Base-by-base conservation (phyloP, 768 basidiomycete species). In the Tubosaeta brunneosetosa region DNA sequence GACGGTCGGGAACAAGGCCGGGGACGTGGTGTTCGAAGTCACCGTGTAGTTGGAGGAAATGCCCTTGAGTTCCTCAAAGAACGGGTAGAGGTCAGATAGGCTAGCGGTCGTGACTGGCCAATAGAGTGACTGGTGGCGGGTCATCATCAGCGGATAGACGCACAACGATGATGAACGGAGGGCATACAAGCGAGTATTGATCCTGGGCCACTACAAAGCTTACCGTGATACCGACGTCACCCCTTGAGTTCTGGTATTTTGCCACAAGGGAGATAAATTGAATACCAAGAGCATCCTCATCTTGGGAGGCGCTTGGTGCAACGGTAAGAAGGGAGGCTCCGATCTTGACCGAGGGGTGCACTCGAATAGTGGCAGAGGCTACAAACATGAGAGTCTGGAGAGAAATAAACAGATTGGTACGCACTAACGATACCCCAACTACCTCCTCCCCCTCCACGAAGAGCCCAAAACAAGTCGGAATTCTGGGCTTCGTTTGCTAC, bases 381-480 rank as follows among this genome's bases (percentile, higher is more conserved):
- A 41, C 22, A n/a, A 43, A 14, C 7, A 22, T 56, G 22, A 49
- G 19, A 8, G 19, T 4, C n/a, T 17, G 16, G 8, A 2, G 14
- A 12, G 8, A 10, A 6, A 26, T 0, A 27, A 22, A n/a, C 11
- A 13, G 6, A 32, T 17, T 14, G n/a, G 37, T 31, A 63, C 63
- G 16, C 42, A 64, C 63, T 71, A 42, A 80, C 64, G 29, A 81
- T 67, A 11, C 76, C 80, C 57, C 67, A 81, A 11, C 74, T 80
- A n/a, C 77, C 75, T 0, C 76, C 77, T 0, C 80, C 80, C 0
- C 76, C 78, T 6, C 80, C 81, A 27, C 79, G 68, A 22, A 81
- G 58, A 2, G 81, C 82, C 76, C 77, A 82, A 63, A 79, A 82
- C 6, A 82, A 67, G 51, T 81, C 77, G 3, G 66, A 9, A 58